Percentiles rank a stretch among this genome's conserved stretches.
Conservation (phyloP, 208 protist species). For the Trypanosoma cruzi region DNA sequence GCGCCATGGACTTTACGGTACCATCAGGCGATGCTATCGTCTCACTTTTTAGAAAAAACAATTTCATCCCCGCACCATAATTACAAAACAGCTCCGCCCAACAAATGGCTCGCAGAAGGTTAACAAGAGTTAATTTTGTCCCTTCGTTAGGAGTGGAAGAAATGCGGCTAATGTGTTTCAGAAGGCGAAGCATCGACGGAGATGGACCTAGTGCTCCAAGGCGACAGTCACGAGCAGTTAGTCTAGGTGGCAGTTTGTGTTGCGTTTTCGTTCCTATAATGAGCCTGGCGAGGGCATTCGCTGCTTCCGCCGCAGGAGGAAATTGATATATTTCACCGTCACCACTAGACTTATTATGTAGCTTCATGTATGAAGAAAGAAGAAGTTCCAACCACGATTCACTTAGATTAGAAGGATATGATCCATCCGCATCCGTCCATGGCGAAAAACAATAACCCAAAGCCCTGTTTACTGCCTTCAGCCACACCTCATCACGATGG, state of each 20-base stretch:
- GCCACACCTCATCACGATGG: constrained; percentile 34
- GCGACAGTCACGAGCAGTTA: constrained; percentile 16
- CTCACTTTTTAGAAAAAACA: not conserved
- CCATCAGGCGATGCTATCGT: not conserved
- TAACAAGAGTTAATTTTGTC: not conserved
- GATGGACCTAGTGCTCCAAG: constrained; percentile 33
- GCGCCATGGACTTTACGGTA: constrained; percentile 40
- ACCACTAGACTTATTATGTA: constrained; percentile 12
- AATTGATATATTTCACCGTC: constrained; percentile 26
- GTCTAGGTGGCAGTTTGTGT: not conserved
- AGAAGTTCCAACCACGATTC: constrained; percentile 60
- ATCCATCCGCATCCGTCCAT: constrained; percentile 64
- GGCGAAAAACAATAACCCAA: constrained; percentile 64
- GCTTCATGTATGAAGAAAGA: constrained; percentile 29
- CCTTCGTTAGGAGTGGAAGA: not conserved
- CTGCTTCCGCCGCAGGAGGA: constrained; percentile 20
- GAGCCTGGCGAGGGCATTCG: constrained; percentile 15
- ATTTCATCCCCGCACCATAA: not conserved
- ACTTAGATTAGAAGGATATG: constrained; percentile 39
- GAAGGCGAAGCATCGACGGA: constrained; percentile 13
- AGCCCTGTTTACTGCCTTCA: constrained; percentile 43
- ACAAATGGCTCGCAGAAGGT: constrained; percentile 60
- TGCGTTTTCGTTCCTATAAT: not conserved
- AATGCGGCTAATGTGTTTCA: constrained; percentile 18
- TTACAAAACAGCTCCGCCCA: constrained; percentile 69